These are phyloP conservation scores for Hansfordia pulvinata DNA, from an alignment of 2,329 filamentous ascomycete species.

Conservation along the genomic window DNA sequence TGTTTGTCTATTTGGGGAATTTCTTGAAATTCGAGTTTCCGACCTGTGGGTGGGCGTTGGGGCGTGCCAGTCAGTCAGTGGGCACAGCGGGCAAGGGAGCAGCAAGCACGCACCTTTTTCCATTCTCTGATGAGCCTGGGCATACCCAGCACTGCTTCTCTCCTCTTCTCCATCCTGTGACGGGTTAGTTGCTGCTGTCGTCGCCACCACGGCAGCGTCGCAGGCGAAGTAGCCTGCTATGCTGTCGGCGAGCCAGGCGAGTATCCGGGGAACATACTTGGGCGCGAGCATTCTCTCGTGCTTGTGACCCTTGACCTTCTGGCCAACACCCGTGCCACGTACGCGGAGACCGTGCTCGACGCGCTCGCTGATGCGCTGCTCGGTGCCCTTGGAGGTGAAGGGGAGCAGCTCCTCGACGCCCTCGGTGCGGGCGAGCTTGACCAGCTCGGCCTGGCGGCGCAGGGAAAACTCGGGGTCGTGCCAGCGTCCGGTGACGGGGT, in stretches of 20 bases:
- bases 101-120: constrained; percentile 83
- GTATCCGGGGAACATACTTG: constrained; percentile 35
- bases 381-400: constrained; percentile 61
- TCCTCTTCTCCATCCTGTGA: constrained; percentile 67
- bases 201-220: background rate
- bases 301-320: constrained; percentile 88
- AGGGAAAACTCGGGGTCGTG: constrained; percentile 72
- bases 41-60: no score
- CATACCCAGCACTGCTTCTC: constrained; percentile 91
- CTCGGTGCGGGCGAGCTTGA: constrained; percentile 68
- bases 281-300: constrained; percentile 79
- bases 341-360: constrained; percentile 72
- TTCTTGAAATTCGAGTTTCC: constrained; percentile 42
- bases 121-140: constrained; percentile 80
- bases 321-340: constrained; percentile 84
- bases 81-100: no score
- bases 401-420: constrained; percentile 75
- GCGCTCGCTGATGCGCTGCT: constrained; percentile 53
- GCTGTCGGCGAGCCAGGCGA: background rate
- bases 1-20: no score
- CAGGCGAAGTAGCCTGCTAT: no score
- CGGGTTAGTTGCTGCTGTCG: constrained; percentile 15
- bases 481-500: constrained; percentile 70
- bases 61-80: no score
- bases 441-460: constrained; percentile 78